Conservation (phyloP, 2,329 filamentous ascomycete genomes). For the Aspergillus cejpii region DNA sequence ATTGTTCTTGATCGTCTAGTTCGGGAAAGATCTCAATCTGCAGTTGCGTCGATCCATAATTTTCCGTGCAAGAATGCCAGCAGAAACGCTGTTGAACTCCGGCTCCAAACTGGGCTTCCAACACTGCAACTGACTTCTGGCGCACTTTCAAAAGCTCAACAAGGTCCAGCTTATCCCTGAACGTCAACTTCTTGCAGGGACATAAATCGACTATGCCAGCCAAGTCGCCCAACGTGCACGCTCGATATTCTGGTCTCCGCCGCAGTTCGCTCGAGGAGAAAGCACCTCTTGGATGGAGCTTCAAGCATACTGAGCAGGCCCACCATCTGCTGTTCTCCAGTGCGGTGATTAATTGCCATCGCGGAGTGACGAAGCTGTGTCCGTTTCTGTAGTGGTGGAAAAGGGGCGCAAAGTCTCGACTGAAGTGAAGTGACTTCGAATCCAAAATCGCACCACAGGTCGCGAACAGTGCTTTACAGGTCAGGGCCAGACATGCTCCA, state of each 20-base stretch:
- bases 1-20: slow-evolving; percentile 27
- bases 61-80: slow-evolving; percentile 35
- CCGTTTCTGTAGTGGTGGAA: slow-evolving; percentile 37
- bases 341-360: slow-evolving; percentile 35
- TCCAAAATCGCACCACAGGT: slow-evolving; percentile 28
- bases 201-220: slow-evolving; percentile 37
- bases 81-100: slow-evolving; percentile 29
- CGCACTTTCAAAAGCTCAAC: slow-evolving; percentile 29
- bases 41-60: slow-evolving; percentile 32
- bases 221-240: slow-evolving; percentile 30
- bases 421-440: slow-evolving; percentile 32
- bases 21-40: slow-evolving; percentile 34
- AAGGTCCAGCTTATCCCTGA: slow-evolving; percentile 33
- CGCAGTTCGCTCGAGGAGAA: slow-evolving; percentile 32
- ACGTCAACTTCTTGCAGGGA: slow-evolving; percentile 38
- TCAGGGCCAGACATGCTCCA: slow-evolving; percentile 34
- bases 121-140: slow-evolving; percentile 20
- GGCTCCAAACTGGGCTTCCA: slow-evolving; percentile 26
- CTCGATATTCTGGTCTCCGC: slow-evolving; percentile 28
- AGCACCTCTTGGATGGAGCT: slow-evolving; percentile 32
- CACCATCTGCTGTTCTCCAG: slow-evolving; percentile 34
- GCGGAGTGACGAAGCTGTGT: slow-evolving; percentile 32
- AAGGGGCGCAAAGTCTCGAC: slow-evolving; percentile 35
- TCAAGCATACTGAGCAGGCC: slow-evolving; percentile 34
- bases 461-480: slow-evolving; percentile 33